A percentile compares a stretch with the other conserved stretches of the same genome.
Evolutionary conservation across 306 rosid genomes (phyloP).

Genomic region (Hippophae rhamnoides): DNA sequence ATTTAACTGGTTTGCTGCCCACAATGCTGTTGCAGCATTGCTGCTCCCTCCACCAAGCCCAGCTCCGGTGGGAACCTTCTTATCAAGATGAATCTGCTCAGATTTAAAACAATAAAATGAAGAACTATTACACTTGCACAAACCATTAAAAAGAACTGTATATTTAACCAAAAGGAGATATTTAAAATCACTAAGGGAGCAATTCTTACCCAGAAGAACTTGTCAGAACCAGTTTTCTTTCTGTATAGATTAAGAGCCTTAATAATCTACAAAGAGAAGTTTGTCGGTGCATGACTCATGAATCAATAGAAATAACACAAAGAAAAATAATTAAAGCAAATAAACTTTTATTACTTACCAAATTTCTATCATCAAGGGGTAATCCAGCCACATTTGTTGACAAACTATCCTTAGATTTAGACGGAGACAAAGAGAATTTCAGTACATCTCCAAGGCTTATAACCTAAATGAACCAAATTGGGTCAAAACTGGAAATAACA

Average conservation of each 20-base stretch:
- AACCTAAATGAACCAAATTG: slow-evolving; percentile 36
- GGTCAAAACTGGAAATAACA: not conserved
- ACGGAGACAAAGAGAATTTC: slow-evolving; percentile 86
- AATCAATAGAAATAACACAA: slow-evolving; percentile 1
- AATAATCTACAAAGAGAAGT: slow-evolving; percentile 55
- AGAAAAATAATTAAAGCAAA: not conserved
- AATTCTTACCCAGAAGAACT: slow-evolving; percentile 80
- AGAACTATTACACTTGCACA: too few relatives aligned
- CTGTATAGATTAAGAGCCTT: slow-evolving; percentile 95
- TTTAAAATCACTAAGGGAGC: not conserved
- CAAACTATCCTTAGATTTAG: slow-evolving; percentile 55
- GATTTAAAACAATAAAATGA: not conserved
- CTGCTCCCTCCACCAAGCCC: slow-evolving; percentile 99
- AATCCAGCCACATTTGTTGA: slow-evolving; percentile 88
- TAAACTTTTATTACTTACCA: slow-evolving; percentile 37
- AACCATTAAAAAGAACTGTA: too few relatives aligned
- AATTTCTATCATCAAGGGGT: slow-evolving; percentile 81
- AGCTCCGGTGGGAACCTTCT: slow-evolving; percentile 90
- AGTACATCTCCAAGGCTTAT: slow-evolving; percentile 88
- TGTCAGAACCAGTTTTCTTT: slow-evolving; percentile 69
- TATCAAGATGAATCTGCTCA: slow-evolving; percentile 86
- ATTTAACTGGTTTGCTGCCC: slow-evolving; percentile 95
- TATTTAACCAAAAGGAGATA: not conserved
- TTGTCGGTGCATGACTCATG: slow-evolving; percentile 6
- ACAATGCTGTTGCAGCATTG: slow-evolving; percentile 94